Evolutionary conservation across 306 rosid species (phyloP), one percentile per base, ranked within the genome.

Genomic region (Malus sieversii): DNA sequence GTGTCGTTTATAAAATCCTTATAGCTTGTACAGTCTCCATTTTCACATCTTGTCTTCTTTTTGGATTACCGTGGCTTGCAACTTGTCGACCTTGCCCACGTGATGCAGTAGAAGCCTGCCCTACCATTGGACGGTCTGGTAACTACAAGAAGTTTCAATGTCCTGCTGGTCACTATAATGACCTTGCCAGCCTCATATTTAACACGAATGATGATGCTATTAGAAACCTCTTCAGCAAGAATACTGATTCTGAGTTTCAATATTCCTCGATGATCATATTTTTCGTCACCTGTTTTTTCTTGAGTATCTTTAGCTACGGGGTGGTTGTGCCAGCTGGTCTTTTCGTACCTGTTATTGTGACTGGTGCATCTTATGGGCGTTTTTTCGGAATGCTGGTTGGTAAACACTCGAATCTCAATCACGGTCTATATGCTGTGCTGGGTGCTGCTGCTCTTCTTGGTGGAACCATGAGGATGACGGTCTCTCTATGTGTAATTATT

Each of bases 141-240:
- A 92, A 88, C 93, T 95, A 87, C 90, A 95, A 95, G 91, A 95
- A 90, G 89, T 95, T 95, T 55, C 97, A 90, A 57, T 95, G 99
- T 71, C 81, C 90, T 65, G 79, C 90, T 70, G 81, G 83, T 78
- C 83, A 92, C 67, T 92, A 95, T 75, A 95, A 95, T 78, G 97
- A 91, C 82, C 98, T 95, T 75, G 99, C 99, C 73, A 95, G 99
- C 84, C 98, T 95, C 71, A 90, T 95, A 84, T 95, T 95, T 53
- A 95, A 95, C 84, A 95, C 99, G 35, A 92, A 89, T 48, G 99
- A 92, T 57, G 97, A 95, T 84, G 99, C 99, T 60, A 95, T 95
- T 72, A 86, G 74, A 79, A 95, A 92, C 82, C 91, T 95, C 72
- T 90, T 92, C 75, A 95, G 99, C 88, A 86, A 65, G 83, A 66